A percentile compares a stretch with the other conserved stretches of the same genome.
phyloP scores from a whole-genome alignment of 116 monocot species.

The Dioscorea cayenensis region DNA sequence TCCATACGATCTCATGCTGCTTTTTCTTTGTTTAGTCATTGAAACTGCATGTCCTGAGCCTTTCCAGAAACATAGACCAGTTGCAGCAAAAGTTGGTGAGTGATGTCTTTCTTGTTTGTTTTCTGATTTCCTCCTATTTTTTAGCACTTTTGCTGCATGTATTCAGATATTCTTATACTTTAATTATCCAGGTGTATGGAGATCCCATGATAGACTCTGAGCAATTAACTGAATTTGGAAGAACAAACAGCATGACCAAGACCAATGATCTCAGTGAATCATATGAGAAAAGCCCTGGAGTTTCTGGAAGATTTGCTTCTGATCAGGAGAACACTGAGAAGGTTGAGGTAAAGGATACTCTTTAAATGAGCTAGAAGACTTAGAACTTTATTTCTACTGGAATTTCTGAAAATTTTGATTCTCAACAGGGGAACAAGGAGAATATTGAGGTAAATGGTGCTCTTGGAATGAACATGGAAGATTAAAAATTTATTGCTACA shows the following conservation, averaged over 20 bases:
- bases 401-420: conserved; percentile 11
- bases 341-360: too few species aligned
- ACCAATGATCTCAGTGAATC: neutral
- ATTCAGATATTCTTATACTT: neutral
- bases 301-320: too few species aligned
- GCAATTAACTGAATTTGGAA: conserved; percentile 5
- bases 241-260: conserved; percentile 7
- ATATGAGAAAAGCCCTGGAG: too few species aligned
- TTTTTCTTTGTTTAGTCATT: conserved; percentile 56
- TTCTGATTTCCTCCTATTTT: neutral
- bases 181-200: conserved; percentile 26
- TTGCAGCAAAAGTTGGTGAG: conserved; percentile 54
- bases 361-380: conserved; percentile 9
- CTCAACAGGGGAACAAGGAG: neutral
- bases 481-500: neutral
- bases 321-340: too few species aligned
- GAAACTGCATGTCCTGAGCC: conserved; percentile 85
- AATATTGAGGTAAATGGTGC: conserved; percentile 29
- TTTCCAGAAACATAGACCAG: conserved; percentile 53
- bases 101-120: neutral
- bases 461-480: neutral
- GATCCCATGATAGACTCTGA: conserved; percentile 1
- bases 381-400: neutral
- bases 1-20: neutral
- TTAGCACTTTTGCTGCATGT: neutral